Evolutionary conservation across 306 rosid species (phyloP).

Genomic region (Medicago truncatula): MtrunA17r5.0-ANR NC_053043.1:35480001-35480500

Average conservation of each 20-base stretch:
- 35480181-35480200: no score
- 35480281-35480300: not conserved
- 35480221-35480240: no score
- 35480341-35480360: not conserved
- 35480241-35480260: not conserved
- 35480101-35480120: slow-evolving; percentile 47
- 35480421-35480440: no score
- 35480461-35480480: no score
- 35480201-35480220: no score
- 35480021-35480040: slow-evolving; percentile 22
- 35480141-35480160: slow-evolving; percentile 17
- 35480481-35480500: no score
- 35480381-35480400: not conserved
- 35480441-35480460: no score
- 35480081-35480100: slow-evolving; percentile 49
- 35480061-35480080: slow-evolving; percentile 28
- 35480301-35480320: no score
- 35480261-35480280: not conserved
- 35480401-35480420: no score
- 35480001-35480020: slow-evolving; percentile 53
- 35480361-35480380: no score
- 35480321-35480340: not conserved
- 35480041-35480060: not conserved
- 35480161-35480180: slow-evolving; percentile 8
- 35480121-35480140: slow-evolving; percentile 44